Evolutionary conservation across 177 flowering plant species (phyloP), one percentile per base, ranked within the genome.

Genomic region (Tripterygium wilfordii): DNA sequence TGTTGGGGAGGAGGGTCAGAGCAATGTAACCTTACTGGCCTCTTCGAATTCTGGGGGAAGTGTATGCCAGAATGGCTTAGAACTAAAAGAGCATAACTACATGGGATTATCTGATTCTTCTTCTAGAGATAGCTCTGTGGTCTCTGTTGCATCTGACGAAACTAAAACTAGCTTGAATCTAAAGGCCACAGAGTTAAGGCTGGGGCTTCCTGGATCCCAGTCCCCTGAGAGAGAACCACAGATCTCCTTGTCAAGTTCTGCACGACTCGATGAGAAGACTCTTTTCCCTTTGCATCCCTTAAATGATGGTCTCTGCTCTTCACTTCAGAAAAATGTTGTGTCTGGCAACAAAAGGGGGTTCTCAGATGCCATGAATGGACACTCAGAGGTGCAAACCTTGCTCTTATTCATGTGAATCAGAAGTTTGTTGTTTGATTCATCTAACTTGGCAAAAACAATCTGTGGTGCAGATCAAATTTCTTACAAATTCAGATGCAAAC

Each of bases 131-230:
- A 82, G 90, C 67, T 82, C 82, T 3, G 55, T 56, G 2, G 58
- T 68, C 16, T 69, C 82, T 6, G 49, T 56, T 32, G 51, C 45
- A 7, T 60, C 78, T 2, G 74, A 68, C 41, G 80, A 54, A 16
- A 72, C 58, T 20, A 76, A 72, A 36, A 64, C 46, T 51, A 53
- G 43, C 45, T 56, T 88, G 22, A 80, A 82, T 67, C 58, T 88
- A 42, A 82, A 74, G 56, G 88, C 85, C 29, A 88, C 96, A 14
- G 96, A 88, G 45, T 58, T 88, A 16, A 75, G 88, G 64, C 94
- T 88, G 35, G 96, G 96, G 37, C 88, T 80, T 51, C 96, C 96
- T 30, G 94, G 94, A 33, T 85, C 88, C 16, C 79, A 66, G 38
- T 85, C 96, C 25, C 88, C 94, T 28, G 76, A 61, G 36, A 69